Percentiles rank a stretch among this genome's conserved stretches.
Evolutionary conservation across 768 basidiomycete species (phyloP).

Genomic region (Rhizopogon rudus): DNA sequence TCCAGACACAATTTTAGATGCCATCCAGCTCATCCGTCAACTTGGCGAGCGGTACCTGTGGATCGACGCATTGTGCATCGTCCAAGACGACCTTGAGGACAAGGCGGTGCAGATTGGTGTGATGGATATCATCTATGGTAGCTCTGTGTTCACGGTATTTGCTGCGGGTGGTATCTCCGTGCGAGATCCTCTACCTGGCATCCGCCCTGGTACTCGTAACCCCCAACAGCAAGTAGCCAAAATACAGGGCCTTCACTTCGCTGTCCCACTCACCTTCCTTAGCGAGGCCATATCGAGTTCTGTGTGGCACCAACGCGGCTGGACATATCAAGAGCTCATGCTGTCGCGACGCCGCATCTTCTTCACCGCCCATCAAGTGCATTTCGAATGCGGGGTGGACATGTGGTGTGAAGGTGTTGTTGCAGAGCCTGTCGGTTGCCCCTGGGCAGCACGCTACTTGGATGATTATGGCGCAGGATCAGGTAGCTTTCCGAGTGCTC

Average conservation of each 20-base stretch:
- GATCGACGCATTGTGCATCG: constrained; percentile 19
- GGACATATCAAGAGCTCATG: constrained; percentile 16
- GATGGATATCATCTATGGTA: constrained; percentile 15
- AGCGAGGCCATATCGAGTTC: constrained; percentile 3
- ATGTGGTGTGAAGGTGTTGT: constrained; percentile 18
- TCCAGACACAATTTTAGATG: constrained; percentile 13
- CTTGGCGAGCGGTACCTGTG: constrained; percentile 19
- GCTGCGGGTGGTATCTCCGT: constrained; percentile 10
- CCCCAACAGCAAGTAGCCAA: constrained; percentile 10
- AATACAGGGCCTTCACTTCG: constrained; percentile 16
- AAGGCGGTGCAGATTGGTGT: constrained; percentile 11
- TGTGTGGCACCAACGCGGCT: constrained; percentile 15
- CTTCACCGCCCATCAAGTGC: constrained; percentile 16
- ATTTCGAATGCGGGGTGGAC: constrained; percentile 14
- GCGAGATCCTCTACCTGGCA: constrained; percentile 8
- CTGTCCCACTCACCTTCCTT: constrained; percentile 11
- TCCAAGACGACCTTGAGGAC: constrained; percentile 16
- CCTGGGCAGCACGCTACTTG: no score
- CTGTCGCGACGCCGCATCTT: constrained; percentile 16
- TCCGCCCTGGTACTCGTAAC: constrained; percentile 5
- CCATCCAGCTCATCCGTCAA: constrained; percentile 11
- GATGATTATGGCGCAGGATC: no score
- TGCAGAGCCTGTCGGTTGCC: constrained; percentile 2
- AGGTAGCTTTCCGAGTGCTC: no score
- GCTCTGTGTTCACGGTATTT: constrained; percentile 10